A percentile compares a stretch with the other conserved stretches of the same genome.
Conservation (phyloP, 225 moss, liverwort and hornwort genomes). For the Anthoceros angustus region DNA sequence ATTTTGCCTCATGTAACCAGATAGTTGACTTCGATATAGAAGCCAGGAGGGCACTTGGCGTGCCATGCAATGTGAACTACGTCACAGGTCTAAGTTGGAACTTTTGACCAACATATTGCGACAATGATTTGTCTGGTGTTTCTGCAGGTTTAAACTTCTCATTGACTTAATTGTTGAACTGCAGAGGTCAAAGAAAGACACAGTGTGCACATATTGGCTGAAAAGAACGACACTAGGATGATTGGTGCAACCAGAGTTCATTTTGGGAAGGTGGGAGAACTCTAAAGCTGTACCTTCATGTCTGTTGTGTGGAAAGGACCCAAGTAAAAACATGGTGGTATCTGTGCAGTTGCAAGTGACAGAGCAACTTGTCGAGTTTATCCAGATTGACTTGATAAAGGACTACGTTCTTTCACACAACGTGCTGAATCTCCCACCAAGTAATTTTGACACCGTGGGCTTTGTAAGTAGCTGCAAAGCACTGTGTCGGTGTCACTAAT, state of each 20-base stretch:
- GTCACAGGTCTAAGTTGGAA: constrained; percentile 25
- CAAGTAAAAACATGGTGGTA: constrained; percentile 4
- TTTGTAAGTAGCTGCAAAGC: constrained; percentile 15
- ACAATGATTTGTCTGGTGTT: not conserved
- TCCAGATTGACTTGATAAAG: constrained; percentile 27
- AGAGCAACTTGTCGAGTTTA: constrained; percentile 41
- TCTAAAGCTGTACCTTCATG: not conserved
- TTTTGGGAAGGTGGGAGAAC: constrained; percentile 30
- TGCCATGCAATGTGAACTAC: constrained; percentile 28
- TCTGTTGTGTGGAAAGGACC: not conserved
- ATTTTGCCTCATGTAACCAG: constrained; percentile 14
- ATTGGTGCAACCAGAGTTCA: constrained; percentile 32
- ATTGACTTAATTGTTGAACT: constrained; percentile 6
- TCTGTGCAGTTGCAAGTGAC: constrained; percentile 41
- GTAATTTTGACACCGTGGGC: constrained; percentile 34
- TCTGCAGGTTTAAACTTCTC: not conserved
- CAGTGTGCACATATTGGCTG: constrained; percentile 28
- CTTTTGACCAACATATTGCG: not conserved
- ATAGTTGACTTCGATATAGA: constrained; percentile 35
- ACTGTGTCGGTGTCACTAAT: not conserved
- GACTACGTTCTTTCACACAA: constrained; percentile 27
- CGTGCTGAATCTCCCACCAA: constrained; percentile 28
- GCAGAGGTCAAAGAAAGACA: constrained; percentile 43
- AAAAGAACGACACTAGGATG: constrained; percentile 22
- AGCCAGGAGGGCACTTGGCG: constrained; percentile 33